Evolutionary conservation across 768 basidiomycete species (phyloP).

Genomic region (Tricholoma saponaceum): DNA sequence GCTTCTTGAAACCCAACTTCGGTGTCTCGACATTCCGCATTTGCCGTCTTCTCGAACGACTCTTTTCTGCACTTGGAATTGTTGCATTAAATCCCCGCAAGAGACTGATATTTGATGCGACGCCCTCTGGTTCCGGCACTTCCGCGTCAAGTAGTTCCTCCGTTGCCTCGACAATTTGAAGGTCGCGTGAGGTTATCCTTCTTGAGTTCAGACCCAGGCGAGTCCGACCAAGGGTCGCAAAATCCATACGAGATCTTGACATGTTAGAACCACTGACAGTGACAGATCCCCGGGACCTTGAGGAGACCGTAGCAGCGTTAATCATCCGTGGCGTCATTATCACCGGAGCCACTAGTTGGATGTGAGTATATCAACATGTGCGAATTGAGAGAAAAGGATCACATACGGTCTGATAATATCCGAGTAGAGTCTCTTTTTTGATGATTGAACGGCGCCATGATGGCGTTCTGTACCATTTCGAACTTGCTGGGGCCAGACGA

Average conservation of each 20-base stretch:
- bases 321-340: constrained; percentile 90
- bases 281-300: constrained; percentile 37
- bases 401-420: constrained; percentile 74
- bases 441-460: constrained; percentile 68
- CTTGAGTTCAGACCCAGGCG: constrained; percentile 61
- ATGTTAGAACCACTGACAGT: constrained; percentile 27
- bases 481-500: constrained; percentile 43
- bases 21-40: constrained; percentile 77
- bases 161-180: constrained; percentile 79
- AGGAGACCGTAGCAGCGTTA: constrained; percentile 64
- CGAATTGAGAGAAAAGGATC: constrained; percentile 3
- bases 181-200: constrained; percentile 76
- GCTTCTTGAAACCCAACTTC: constrained; percentile 70
- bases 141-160: constrained; percentile 69
- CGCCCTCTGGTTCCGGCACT: constrained; percentile 70
- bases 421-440: constrained; percentile 66
- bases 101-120: constrained; percentile 73
- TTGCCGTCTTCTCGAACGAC: constrained; percentile 71
- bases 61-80: constrained; percentile 82
- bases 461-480: constrained; percentile 62
- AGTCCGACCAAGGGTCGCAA: constrained; percentile 76
- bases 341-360: constrained; percentile 69
- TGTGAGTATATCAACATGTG: background rate
- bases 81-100: constrained; percentile 93
- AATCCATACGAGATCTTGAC: constrained; percentile 50